These are phyloP conservation scores for Oleoguttula mirabilis DNA, from an alignment of 495 filamentous ascomycete genomes.

Conservation along the genomic window DNA sequence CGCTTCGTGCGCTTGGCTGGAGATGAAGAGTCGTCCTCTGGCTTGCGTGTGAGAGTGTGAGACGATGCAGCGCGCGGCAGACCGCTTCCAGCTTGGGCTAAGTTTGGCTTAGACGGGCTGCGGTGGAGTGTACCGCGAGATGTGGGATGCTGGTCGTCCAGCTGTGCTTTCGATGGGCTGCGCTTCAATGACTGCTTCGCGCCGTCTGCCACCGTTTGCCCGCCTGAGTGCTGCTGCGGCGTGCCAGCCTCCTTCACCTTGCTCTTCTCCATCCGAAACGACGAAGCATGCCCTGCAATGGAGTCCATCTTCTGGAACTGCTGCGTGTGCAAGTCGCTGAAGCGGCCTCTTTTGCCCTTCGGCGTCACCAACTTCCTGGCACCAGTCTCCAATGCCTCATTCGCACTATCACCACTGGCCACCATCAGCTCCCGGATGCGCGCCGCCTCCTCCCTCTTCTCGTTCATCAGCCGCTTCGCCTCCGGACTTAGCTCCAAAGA, in stretches of 20 bases:
- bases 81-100: conserved; percentile 25
- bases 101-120: conserved; percentile 31
- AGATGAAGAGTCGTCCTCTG: conserved; percentile 21
- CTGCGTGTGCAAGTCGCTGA: conserved; percentile 69
- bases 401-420: conserved; percentile 21
- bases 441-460: conserved; percentile 54
- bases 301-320: conserved; percentile 96
- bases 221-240: conserved; percentile 25
- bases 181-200: conserved; percentile 62
- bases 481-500: conserved; percentile 54
- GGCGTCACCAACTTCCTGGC: conserved; percentile 64
- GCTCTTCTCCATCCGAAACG: conserved; percentile 52
- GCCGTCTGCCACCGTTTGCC: no score
- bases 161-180: conserved; percentile 59
- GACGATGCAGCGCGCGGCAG: conserved; percentile 27
- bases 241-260: conserved; percentile 19
- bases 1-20: conserved; percentile 56
- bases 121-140: conserved; percentile 14
- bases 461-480: conserved; percentile 66
- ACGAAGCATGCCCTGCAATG: conserved; percentile 72
- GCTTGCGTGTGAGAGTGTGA: conserved; percentile 28
- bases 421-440: conserved; percentile 54
- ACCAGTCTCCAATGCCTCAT: conserved; percentile 29
- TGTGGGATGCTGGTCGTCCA: conserved; percentile 39
- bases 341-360: conserved; percentile 64